phyloP scores from a whole-genome alignment of 2,329 filamentous ascomycete species.

The Pseudocercospora ulei region DNA sequence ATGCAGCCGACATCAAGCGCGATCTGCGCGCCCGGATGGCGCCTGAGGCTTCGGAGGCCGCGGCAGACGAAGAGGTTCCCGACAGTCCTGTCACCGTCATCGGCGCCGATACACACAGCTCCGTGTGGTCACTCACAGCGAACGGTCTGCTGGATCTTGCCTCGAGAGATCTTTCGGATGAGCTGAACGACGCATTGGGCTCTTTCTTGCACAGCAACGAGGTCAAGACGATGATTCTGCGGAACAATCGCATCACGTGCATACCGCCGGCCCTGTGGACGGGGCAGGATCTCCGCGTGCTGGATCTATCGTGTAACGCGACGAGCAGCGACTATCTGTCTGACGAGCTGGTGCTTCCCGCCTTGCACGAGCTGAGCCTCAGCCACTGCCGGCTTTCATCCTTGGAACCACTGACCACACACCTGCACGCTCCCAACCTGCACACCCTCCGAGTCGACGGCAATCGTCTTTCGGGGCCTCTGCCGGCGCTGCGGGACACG shows the following conservation, averaged over 20 bases:
- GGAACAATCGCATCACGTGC: slow-evolving; percentile 63
- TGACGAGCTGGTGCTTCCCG: slow-evolving; percentile 51
- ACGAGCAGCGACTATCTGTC: slow-evolving; percentile 56
- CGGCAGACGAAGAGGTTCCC: slow-evolving; percentile 17
- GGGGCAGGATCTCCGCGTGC: slow-evolving; percentile 52
- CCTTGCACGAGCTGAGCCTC: slow-evolving; percentile 67
- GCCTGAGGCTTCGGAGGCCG: slow-evolving; percentile 44
- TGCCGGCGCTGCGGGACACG: slow-evolving; percentile 55
- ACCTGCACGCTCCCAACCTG: slow-evolving; percentile 64
- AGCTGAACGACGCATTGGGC: slow-evolving; percentile 37
- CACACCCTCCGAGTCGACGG: slow-evolving; percentile 70
- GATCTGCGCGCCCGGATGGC: slow-evolving; percentile 58
- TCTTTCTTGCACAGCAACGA: slow-evolving; percentile 41
- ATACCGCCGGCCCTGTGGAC: slow-evolving; percentile 64
- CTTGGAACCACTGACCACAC: slow-evolving; percentile 54
- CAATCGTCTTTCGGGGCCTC: slow-evolving; percentile 61
- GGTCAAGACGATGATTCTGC: slow-evolving; percentile 54
- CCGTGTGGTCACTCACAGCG: slow-evolving; percentile 28
- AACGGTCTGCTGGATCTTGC: slow-evolving; percentile 38
- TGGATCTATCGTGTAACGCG: slow-evolving; percentile 39
- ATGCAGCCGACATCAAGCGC: slow-evolving; percentile 70
- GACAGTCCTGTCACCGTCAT: slow-evolving; percentile 25
- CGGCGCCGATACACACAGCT: slow-evolving; percentile 14
- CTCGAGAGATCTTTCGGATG: slow-evolving; percentile 34
- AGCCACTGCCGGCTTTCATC: slow-evolving; percentile 63